Base-by-base conservation (phyloP, 805 yeast species). In the Komagataella mondaviorum region DNA sequence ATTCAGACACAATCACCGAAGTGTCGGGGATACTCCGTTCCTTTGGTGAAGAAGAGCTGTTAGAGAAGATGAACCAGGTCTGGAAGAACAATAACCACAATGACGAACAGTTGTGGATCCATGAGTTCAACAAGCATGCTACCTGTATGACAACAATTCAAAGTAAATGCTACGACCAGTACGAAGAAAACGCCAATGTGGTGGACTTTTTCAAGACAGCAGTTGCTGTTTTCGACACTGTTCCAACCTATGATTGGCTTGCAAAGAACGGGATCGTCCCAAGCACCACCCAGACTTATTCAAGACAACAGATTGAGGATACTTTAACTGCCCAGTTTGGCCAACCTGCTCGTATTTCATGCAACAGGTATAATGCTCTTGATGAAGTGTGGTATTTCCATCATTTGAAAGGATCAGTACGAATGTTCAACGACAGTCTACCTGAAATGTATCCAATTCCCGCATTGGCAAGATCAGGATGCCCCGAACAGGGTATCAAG, bases 61-160 rank as follows among this genome's bases (percentile, higher is more conserved):
- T 85, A 48, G 64, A 67, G 1, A 72, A 74, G 53, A 79, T 90
- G 88, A 56, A 68, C 23, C 59, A 60, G 30, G 66, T 73, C 54
- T 90, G 97, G 97, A 83, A 84, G 63, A 83, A 84, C 59, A 76
- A 75, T 60, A 79, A 77, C 49, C 88, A 88, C 8, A 64, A 76
- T 52, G 91, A 85, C 62, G 81, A 78, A 53, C 62, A 73, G 5
- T 69, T 90, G 49, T 90, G 98, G 98, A 73, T 77, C 43, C 96
- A 90, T 66, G 97, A 90, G 66, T 90, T 78, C 73, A 89, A 90
- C 70, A 90, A 90, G 64, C 98, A 90, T 63, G 97, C 90, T 22
- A 88, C 96, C 7, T 90, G 97, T 67, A 81, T 89, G 75, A 78
- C 82, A 48, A 88, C 96, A 1, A 70, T 90, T 48, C 78, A 75